Percentiles rank a stretch among this genome's conserved stretches.
phyloP scores from a whole-genome alignment of 306 rosid genomes.

The Sesbania bispinosa region DNA sequence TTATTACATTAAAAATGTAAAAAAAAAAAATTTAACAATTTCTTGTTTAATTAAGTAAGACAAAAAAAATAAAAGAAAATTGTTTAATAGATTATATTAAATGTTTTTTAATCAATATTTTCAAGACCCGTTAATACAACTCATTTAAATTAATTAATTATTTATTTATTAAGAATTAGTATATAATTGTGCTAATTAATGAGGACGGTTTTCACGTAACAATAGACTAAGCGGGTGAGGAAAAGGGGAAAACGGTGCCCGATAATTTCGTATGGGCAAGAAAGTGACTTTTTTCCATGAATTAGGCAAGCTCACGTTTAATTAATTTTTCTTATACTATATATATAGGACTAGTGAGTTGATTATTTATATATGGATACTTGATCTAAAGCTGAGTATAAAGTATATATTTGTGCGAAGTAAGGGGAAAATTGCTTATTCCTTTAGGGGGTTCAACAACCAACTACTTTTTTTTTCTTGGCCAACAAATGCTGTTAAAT shows the following conservation, averaged over 20 bases:
- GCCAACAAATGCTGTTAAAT: slow-evolving; percentile 74
- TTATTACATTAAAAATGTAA: too few relatives aligned
- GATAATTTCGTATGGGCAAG: slow-evolving; percentile 45
- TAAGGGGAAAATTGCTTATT: slow-evolving; percentile 23
- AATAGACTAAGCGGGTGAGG: slow-evolving; percentile 31
- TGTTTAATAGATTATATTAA: not conserved
- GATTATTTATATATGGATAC: not conserved
- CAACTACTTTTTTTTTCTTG: slow-evolving; percentile 71
- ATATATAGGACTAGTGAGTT: too few relatives aligned
- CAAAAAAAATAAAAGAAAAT: not conserved
- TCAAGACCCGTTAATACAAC: not conserved
- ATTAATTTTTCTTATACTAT: not conserved
- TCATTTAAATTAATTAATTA: not conserved
- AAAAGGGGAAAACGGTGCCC: slow-evolving; percentile 10
- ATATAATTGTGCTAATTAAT: not conserved
- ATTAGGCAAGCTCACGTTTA: not conserved
- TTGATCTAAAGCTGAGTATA: not conserved
- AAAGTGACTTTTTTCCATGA: slow-evolving; percentile 22
- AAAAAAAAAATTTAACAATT: too few relatives aligned
- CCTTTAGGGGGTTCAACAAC: slow-evolving; percentile 74
- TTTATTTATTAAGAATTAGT: not conserved
- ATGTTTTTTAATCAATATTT: not conserved
- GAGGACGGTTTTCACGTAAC: slow-evolving; percentile 16
- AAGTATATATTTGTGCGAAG: not conserved
- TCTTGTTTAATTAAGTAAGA: too few relatives aligned